phyloP scores from a whole-genome alignment of 345 rosid genomes.

The Iberis pinnata region DNA sequence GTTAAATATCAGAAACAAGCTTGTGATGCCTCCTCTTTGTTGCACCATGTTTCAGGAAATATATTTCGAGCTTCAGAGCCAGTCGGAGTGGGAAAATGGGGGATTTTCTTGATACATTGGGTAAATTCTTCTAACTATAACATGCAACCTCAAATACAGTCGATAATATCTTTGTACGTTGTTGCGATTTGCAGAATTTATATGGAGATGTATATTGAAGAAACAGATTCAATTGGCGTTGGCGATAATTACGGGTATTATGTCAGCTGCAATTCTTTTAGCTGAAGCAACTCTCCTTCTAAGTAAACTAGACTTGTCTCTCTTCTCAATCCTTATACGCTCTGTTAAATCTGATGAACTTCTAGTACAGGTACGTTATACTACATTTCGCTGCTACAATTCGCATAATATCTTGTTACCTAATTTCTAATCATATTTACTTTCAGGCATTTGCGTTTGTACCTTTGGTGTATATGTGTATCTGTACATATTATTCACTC shows the following conservation, averaged over 20 bases:
- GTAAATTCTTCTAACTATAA: conserved; percentile 34
- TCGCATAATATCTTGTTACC: not conserved
- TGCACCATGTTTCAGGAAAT: conserved; percentile 53
- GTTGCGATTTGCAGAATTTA: conserved; percentile 54
- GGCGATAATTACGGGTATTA: conserved; percentile 62
- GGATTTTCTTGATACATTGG: conserved; percentile 54
- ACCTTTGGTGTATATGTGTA: conserved; percentile 96
- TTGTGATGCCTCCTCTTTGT: not conserved
- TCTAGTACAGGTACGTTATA: conserved; percentile 56
- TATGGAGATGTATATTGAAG: conserved; percentile 76
- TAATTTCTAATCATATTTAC: conserved; percentile 13
- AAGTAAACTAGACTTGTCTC: conserved; percentile 74
- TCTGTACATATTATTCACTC: conserved; percentile 92
- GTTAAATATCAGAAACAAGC: not conserved
- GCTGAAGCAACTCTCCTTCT: conserved; percentile 94
- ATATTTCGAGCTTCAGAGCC: conserved; percentile 79
- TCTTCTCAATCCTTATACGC: conserved; percentile 81
- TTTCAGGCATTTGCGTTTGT: conserved; percentile 79
- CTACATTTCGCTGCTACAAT: not conserved
- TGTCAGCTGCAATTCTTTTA: conserved; percentile 94
- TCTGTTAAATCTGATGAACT: conserved; percentile 65
- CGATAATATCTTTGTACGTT: conserved; percentile 8
- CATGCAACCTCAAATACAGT: conserved; percentile 2
- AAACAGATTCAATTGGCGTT: conserved; percentile 59
- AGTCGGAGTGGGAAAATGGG: conserved; percentile 62